These are phyloP conservation scores for Dujonia santamariae DNA, from an alignment of 1,139 yeast species.

Conservation along the genomic window DNA sequence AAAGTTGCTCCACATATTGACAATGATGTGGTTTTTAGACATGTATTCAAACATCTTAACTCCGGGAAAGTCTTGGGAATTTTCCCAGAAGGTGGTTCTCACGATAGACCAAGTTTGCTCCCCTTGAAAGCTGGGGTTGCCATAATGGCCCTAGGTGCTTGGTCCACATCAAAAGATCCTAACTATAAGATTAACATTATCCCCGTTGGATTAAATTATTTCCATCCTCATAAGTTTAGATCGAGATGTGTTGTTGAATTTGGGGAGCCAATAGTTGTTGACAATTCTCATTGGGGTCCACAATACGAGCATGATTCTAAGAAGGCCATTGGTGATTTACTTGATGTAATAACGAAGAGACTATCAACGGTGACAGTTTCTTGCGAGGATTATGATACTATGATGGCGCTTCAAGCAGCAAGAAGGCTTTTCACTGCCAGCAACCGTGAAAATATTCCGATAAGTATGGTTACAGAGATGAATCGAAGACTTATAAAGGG, in stretches of 20 bases:
- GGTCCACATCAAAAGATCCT: conserved; percentile 29
- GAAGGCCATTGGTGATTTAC: conserved; percentile 17
- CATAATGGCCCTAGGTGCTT: conserved; percentile 47
- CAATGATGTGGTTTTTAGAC: conserved; percentile 55
- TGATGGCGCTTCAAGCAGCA: conserved; percentile 34
- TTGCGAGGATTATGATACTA: conserved; percentile 31
- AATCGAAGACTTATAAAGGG: conserved; percentile 41
- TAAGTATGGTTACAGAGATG: conserved; percentile 46
- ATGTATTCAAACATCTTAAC: conserved; percentile 61
- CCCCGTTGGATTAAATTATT: conserved; percentile 48
- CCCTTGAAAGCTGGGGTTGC: conserved; percentile 50
- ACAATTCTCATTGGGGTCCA: conserved; percentile 23
- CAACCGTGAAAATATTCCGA: conserved; percentile 33
- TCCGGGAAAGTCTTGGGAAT: conserved; percentile 60
- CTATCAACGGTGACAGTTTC: conserved; percentile 32
- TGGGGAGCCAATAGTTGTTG: conserved; percentile 42
- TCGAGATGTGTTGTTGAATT: conserved; percentile 47
- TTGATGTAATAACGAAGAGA: conserved; percentile 24
- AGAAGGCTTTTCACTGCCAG: conserved; percentile 39
- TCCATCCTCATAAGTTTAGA: conserved; percentile 45
- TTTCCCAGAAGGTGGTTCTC: conserved; percentile 60
- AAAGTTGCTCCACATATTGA: conserved; percentile 65
- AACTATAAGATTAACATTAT: conserved; percentile 33
- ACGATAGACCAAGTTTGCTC: conserved; percentile 38
- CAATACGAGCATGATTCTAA: conserved; percentile 18